A percentile compares a stretch with the other conserved stretches of the same genome.
These are phyloP conservation scores for Halophytophthora batemanensis DNA, from an alignment of 352 stramenopile species.

Conservation along the genomic window DNA sequence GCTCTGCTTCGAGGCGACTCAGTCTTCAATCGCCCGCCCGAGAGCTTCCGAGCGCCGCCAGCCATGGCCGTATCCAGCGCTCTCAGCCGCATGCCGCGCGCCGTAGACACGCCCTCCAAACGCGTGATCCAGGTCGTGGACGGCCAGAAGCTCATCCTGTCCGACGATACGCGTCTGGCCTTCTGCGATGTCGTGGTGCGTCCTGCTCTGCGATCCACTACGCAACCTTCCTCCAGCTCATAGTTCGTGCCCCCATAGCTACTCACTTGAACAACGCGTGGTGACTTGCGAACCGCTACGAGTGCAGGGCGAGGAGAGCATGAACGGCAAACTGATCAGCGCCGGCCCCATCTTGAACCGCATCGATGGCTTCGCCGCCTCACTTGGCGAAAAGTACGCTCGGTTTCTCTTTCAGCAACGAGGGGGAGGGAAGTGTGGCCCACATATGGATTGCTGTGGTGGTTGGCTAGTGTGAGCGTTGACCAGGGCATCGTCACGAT, in stretches of 20 bases:
- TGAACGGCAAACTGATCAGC: constrained; percentile 41
- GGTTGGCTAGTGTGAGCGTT: constrained; percentile 13
- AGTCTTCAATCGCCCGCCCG: too few species aligned
- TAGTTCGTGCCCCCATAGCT: not conserved
- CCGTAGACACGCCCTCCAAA: constrained; percentile 14
- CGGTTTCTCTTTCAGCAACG: not conserved
- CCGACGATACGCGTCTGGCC: constrained; percentile 37
- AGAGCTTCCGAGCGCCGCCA: too few species aligned
- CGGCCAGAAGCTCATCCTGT: constrained; percentile 24
- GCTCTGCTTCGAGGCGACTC: too few species aligned
- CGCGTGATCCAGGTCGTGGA: constrained; percentile 18
- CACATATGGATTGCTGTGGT: too few species aligned
- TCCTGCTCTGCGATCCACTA: not conserved
- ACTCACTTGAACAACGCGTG: too few species aligned
- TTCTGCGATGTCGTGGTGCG: constrained; percentile 50
- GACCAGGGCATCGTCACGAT: constrained; percentile 49
- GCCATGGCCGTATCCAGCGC: too few species aligned
- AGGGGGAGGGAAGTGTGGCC: too few species aligned
- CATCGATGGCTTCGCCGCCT: constrained; percentile 50
- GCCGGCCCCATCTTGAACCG: constrained; percentile 43
- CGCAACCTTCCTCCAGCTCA: not conserved
- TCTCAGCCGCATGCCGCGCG: constrained; percentile 1
- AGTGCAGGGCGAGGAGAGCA: constrained; percentile 39
- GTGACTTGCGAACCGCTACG: not conserved
- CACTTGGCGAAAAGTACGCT: constrained; percentile 50